Evolutionary conservation across 1,139 yeast species (phyloP).

Genomic region (Petasospora rhodanensis): DNA sequence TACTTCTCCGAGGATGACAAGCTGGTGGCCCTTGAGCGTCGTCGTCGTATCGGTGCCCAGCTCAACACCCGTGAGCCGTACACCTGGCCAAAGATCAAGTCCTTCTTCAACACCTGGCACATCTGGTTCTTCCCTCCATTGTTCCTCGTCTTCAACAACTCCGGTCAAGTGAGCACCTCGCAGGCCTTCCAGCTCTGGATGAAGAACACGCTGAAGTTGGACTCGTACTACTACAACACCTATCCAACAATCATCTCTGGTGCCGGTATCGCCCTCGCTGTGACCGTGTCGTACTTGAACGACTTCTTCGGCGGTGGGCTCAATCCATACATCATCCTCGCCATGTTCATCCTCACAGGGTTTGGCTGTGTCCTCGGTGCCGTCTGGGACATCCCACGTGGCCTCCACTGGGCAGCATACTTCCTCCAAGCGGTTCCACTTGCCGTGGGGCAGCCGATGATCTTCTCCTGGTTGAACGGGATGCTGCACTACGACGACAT

Average conservation of each 20-base stretch:
- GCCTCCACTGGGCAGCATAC: slow-evolving; percentile 21
- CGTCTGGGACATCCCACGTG: slow-evolving; percentile 16
- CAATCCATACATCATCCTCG: slow-evolving; percentile 2
- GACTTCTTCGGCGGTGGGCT: slow-evolving; percentile 10
- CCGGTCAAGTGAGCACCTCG: slow-evolving; percentile 13
- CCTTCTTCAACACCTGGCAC: slow-evolving; percentile 32
- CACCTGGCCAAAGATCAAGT: slow-evolving; percentile 10
- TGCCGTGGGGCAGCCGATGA: slow-evolving; percentile 41
- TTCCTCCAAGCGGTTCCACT: slow-evolving; percentile 25
- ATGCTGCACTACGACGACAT: slow-evolving; percentile 30
- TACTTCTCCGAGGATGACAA: slow-evolving; percentile 16
- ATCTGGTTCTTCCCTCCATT: slow-evolving; percentile 13
- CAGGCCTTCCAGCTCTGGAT: slow-evolving; percentile 19
- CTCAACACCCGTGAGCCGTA: slow-evolving; percentile 17
- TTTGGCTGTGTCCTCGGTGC: slow-evolving; percentile 14
- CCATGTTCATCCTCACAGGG: slow-evolving; percentile 10
- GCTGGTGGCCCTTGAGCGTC: slow-evolving; percentile 16
- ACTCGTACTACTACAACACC: slow-evolving; percentile 15
- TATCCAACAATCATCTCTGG: slow-evolving; percentile 19
- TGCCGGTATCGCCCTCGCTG: slow-evolving; percentile 17
- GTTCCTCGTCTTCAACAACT: slow-evolving; percentile 15
- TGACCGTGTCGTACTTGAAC: slow-evolving; percentile 11
- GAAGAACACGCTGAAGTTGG: slow-evolving; percentile 10
- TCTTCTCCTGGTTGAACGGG: slow-evolving; percentile 54
- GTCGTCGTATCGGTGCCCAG: slow-evolving; percentile 20